Evolutionary conservation across 2,329 filamentous ascomycete genomes (phyloP).

Genomic region (Colletotrichum viniferum): DNA sequence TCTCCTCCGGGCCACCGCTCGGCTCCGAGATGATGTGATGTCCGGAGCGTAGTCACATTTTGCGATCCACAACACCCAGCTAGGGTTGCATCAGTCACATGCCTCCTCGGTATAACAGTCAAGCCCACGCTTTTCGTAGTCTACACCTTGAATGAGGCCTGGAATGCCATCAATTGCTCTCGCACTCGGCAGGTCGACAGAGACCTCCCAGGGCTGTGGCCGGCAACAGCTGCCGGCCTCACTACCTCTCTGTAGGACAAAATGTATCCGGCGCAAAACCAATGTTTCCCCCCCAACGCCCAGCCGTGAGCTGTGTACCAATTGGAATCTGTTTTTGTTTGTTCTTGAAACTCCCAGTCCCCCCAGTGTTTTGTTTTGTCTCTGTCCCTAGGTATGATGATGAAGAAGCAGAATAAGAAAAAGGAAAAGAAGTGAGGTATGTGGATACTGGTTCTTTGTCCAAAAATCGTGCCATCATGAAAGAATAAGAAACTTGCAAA

Average conservation of each 20-base stretch:
- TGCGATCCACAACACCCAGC: not conserved
- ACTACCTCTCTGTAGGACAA: not conserved
- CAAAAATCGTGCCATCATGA: conserved; percentile 14
- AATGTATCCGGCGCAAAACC: not conserved
- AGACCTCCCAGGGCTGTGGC: not conserved
- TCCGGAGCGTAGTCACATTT: not conserved
- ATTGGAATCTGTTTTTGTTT: not conserved
- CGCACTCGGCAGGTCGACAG: not conserved
- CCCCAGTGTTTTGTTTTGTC: conserved; percentile 10
- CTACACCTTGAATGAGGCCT: not conserved
- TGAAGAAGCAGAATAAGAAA: not conserved
- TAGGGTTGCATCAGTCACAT: not conserved
- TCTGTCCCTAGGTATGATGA: conserved; percentile 13
- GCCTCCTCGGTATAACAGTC: not conserved
- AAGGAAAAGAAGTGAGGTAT: conserved; percentile 5
- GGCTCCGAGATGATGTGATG: not conserved
- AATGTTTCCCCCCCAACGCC: conserved; percentile 9
- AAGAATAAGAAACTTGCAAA: not conserved
- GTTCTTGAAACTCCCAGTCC: conserved; percentile 6
- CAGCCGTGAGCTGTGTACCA: not conserved
- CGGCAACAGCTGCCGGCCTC: not conserved
- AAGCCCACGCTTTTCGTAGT: not conserved
- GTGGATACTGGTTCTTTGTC: conserved; percentile 1
- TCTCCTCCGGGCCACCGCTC: not conserved
- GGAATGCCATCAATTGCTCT: conserved; percentile 12